A percentile compares a stretch with the other conserved stretches of the same genome.
phyloP scores from a whole-genome alignment of 495 filamentous ascomycete genomes.

The Physcia stellaris region DNA sequence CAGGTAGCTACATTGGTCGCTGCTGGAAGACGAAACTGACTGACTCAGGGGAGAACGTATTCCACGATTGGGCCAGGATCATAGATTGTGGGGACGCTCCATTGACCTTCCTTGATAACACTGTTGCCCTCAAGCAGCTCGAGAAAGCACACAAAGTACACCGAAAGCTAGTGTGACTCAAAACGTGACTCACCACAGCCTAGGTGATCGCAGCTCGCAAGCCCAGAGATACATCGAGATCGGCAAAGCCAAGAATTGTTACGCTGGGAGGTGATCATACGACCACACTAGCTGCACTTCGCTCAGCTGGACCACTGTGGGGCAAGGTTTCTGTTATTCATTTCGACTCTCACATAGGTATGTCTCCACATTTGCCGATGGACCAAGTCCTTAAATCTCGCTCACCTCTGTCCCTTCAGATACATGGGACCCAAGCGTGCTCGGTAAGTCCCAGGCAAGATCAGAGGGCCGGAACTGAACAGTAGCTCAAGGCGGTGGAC shows the following conservation, averaged over 20 bases:
- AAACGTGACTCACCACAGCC: slow-evolving; percentile 42
- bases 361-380: slow-evolving; percentile 72
- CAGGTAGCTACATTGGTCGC: slow-evolving; percentile 47
- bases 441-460: too few relatives aligned
- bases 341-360: slow-evolving; percentile 74
- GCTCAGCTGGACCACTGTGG: slow-evolving; percentile 52
- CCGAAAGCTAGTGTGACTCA: slow-evolving; percentile 15
- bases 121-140: slow-evolving; percentile 62
- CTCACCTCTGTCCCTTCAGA: too few relatives aligned
- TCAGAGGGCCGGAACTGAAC: slow-evolving; percentile 59
- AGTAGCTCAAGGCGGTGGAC: slow-evolving; percentile 64
- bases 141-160: too few relatives aligned
- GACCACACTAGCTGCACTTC: slow-evolving; percentile 65
- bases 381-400: slow-evolving; percentile 72
- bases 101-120: slow-evolving; percentile 64
- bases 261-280: slow-evolving; percentile 74
- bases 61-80: too few relatives aligned
- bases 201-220: slow-evolving; percentile 46
- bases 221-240: slow-evolving; percentile 21
- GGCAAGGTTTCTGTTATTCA: slow-evolving; percentile 66
- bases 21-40: neutral
- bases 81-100: slow-evolving; percentile 76
- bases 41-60: slow-evolving; percentile 22
- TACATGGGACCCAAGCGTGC: too few relatives aligned
- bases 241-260: slow-evolving; percentile 48